Conservation (phyloP, 2,329 filamentous ascomycete species). For the Westerdykella ornata region DNA sequence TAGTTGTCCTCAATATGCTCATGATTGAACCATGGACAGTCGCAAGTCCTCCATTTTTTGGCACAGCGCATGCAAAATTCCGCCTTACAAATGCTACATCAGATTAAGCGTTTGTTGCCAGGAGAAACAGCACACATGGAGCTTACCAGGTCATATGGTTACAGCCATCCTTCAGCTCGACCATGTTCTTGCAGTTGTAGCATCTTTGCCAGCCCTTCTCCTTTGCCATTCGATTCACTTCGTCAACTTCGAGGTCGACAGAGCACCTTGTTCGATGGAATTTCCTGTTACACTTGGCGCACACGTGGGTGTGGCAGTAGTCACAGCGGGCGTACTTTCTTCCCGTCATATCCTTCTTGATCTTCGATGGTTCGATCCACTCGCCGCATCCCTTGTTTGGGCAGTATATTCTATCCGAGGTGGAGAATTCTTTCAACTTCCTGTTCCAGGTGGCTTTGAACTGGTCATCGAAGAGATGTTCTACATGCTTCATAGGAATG, state of each 20-base stretch:
- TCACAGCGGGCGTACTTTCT: slow-evolving; percentile 64
- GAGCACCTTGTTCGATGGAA: slow-evolving; percentile 70
- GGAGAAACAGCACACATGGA: slow-evolving; percentile 1
- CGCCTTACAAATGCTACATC: slow-evolving; percentile 62
- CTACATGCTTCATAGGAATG: slow-evolving; percentile 70
- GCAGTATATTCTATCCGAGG: slow-evolving; percentile 70
- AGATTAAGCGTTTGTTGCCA: slow-evolving; percentile 13
- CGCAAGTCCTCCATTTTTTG: slow-evolving; percentile 72
- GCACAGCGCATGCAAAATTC: slow-evolving; percentile 87
- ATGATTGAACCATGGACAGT: slow-evolving; percentile 74
- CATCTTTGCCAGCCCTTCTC: slow-evolving; percentile 69
- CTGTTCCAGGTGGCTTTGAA: slow-evolving; percentile 78
- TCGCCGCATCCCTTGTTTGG: slow-evolving; percentile 65
- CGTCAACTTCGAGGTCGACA: slow-evolving; percentile 59
- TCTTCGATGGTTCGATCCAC: slow-evolving; percentile 69
- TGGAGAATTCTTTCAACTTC: slow-evolving; percentile 70
- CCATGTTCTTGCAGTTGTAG: slow-evolving; percentile 63
- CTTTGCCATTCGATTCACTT: slow-evolving; percentile 58
- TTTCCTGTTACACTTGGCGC: slow-evolving; percentile 63
- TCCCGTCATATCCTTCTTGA: slow-evolving; percentile 49
- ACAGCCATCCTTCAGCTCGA: slow-evolving; percentile 75
- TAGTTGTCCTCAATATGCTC: slow-evolving; percentile 47
- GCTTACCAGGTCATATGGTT: slow-evolving; percentile 83
- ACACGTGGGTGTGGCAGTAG: slow-evolving; percentile 67
- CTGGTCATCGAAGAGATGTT: slow-evolving; percentile 61